Percentiles rank a stretch among this genome's conserved stretches.
Evolutionary conservation across 495 filamentous ascomycete species (phyloP).

Genomic region (Recurvomyces mirabilis): DNA sequence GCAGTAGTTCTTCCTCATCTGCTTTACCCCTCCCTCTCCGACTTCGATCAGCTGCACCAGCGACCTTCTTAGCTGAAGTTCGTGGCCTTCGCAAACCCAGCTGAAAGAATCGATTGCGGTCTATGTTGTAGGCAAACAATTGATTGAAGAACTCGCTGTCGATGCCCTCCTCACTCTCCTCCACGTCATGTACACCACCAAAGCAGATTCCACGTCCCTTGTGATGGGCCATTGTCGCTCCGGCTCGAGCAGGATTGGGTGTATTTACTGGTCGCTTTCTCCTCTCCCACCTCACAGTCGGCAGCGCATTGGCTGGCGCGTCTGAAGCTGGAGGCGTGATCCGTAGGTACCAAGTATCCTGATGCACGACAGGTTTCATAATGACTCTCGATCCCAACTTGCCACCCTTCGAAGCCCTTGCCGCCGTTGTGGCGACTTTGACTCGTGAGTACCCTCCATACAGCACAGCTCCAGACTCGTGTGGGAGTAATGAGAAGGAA

Average conservation of each 20-base stretch:
- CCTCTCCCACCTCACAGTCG: slow-evolving; percentile 76
- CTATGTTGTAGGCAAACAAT: slow-evolving; percentile 82
- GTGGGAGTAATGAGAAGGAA: slow-evolving; percentile 80
- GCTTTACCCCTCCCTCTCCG: slow-evolving; percentile 63
- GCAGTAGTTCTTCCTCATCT: slow-evolving; percentile 79
- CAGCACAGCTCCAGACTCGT: slow-evolving; percentile 76
- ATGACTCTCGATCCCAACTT: slow-evolving; percentile 49
- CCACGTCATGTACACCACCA: slow-evolving; percentile 88
- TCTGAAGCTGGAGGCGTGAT: slow-evolving; percentile 62
- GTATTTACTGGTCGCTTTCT: slow-evolving; percentile 85
- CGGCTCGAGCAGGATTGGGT: slow-evolving; percentile 72
- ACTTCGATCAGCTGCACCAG: slow-evolving; percentile 43
- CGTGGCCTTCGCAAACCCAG: slow-evolving; percentile 63
- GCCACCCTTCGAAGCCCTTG: slow-evolving; percentile 52
- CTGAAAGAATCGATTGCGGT: slow-evolving; percentile 86
- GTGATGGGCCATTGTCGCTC: slow-evolving; percentile 83
- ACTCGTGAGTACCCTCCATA: slow-evolving; percentile 91
- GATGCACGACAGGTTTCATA: slow-evolving; percentile 77
- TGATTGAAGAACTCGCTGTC: slow-evolving; percentile 92
- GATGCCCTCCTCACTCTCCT: slow-evolving; percentile 87
- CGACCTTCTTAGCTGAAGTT: slow-evolving; percentile 43
- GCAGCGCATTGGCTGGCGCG: slow-evolving; percentile 45
- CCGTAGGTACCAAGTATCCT: slow-evolving; percentile 87
- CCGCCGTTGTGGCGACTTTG: slow-evolving; percentile 47
- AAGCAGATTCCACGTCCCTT: slow-evolving; percentile 88